These are phyloP conservation scores for Brassica balearica DNA, from an alignment of 441 rosid species.

Conservation along the genomic window DNA sequence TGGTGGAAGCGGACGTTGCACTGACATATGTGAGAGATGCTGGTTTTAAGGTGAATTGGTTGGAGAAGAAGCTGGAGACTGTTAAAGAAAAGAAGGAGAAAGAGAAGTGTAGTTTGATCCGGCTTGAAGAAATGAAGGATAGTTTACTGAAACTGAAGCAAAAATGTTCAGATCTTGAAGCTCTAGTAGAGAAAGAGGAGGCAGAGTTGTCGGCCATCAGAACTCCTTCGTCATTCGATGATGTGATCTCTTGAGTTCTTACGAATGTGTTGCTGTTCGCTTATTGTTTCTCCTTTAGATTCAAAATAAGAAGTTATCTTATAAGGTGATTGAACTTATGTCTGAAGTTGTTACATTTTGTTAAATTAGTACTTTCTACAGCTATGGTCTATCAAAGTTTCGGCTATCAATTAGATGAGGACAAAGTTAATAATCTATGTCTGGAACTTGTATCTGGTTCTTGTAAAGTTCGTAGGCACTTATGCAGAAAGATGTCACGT, in stretches of 20 bases:
- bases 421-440: too few relatives aligned
- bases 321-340: not conserved
- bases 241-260: not conserved
- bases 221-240: constrained; percentile 1
- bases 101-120: not conserved
- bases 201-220: constrained; percentile 3
- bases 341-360: not conserved
- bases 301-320: not conserved
- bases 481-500: not conserved
- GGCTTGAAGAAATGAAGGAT: not conserved
- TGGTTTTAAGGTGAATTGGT: not conserved
- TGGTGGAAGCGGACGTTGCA: not conserved
- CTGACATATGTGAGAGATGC: not conserved
- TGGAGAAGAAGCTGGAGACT: not conserved
- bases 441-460: too few relatives aligned
- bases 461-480: not conserved
- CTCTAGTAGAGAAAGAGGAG: not conserved
- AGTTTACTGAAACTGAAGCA: not conserved
- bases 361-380: too few relatives aligned
- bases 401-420: too few relatives aligned
- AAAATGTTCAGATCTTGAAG: not conserved
- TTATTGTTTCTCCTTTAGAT: not conserved
- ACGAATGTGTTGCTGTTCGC: not conserved
- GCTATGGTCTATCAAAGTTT: too few relatives aligned
- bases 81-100: not conserved